Evolutionary conservation across 768 basidiomycete species (phyloP).

Genomic region (Collybia sp.): DNA sequence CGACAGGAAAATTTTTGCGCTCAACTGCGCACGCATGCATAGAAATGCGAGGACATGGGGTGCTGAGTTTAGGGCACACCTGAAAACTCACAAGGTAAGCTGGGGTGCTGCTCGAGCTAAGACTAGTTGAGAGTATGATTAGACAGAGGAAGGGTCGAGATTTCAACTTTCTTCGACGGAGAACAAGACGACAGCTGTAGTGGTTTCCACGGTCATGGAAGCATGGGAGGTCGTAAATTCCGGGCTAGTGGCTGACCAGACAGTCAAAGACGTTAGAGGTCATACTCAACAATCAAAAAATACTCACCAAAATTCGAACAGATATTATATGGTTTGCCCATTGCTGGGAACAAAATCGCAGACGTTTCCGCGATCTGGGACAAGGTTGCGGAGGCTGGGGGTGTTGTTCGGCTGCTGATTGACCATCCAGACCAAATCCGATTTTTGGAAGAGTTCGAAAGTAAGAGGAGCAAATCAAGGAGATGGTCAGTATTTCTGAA

Average conservation of each 20-base stretch:
- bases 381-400: conserved; percentile 50
- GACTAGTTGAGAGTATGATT: conserved; percentile 5
- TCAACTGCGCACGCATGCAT: conserved; percentile 75
- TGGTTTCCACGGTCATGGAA: conserved; percentile 83
- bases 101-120: neutral
- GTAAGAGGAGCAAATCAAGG: conserved; percentile 26
- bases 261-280: conserved; percentile 64
- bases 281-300: neutral
- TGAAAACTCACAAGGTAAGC: conserved; percentile 78
- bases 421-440: conserved; percentile 73
- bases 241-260: conserved; percentile 66
- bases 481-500: conserved; percentile 81
- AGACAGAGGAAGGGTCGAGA: conserved; percentile 74
- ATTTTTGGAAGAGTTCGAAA: conserved; percentile 59
- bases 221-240: conserved; percentile 68
- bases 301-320: conserved; percentile 20
- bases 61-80: conserved; percentile 72
- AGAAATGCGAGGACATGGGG: conserved; percentile 60
- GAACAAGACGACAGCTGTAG: conserved; percentile 54
- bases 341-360: conserved; percentile 63
- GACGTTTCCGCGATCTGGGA: conserved; percentile 62
- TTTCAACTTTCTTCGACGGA: conserved; percentile 59
- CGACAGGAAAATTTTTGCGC: conserved; percentile 65
- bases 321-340: conserved; percentile 80
- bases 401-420: conserved; percentile 60